Evolutionary conservation across 805 yeast species (phyloP).

Genomic region (Allodekkera sacchari): DNA sequence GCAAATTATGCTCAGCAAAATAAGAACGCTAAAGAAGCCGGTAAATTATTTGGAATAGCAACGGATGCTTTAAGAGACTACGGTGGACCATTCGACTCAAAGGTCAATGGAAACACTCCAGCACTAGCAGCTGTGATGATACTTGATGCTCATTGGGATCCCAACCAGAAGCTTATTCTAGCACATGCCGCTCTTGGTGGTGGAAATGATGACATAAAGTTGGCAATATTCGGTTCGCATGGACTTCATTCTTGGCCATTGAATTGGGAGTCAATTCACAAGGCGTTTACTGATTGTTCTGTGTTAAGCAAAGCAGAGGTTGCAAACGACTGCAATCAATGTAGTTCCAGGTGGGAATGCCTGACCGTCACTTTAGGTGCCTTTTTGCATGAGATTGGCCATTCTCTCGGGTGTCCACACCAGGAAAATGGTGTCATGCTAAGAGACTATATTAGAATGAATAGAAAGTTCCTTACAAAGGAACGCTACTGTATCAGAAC

Average conservation of each 20-base stretch:
- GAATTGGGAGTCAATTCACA: slow-evolving; percentile 60
- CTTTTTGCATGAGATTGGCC: slow-evolving; percentile 93
- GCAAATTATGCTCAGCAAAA: slow-evolving; percentile 86
- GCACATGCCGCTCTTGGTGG: slow-evolving; percentile 97
- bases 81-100: slow-evolving; percentile 44
- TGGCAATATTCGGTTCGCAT: slow-evolving; percentile 93
- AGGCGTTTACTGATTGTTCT: slow-evolving; percentile 67
- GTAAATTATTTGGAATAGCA: slow-evolving; percentile 74
- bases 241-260: slow-evolving; percentile 90
- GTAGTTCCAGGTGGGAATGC: slow-evolving; percentile 89
- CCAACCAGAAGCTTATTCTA: slow-evolving; percentile 43
- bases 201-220: slow-evolving; percentile 54
- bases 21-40: slow-evolving; percentile 57
- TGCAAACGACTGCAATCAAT: slow-evolving; percentile 83
- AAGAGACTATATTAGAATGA: slow-evolving; percentile 73
- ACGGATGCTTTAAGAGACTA: slow-evolving; percentile 55
- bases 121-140: slow-evolving; percentile 79
- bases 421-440: slow-evolving; percentile 87
- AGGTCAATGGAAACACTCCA: slow-evolving; percentile 30
- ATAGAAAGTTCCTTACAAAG: slow-evolving; percentile 70
- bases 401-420: slow-evolving; percentile 85
- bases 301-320: slow-evolving; percentile 55
- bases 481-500: slow-evolving; percentile 55
- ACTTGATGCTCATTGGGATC: slow-evolving; percentile 82
- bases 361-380: slow-evolving; percentile 84